phyloP scores from a whole-genome alignment of 306 rosid species.

The Rosa rugosa region DNA sequence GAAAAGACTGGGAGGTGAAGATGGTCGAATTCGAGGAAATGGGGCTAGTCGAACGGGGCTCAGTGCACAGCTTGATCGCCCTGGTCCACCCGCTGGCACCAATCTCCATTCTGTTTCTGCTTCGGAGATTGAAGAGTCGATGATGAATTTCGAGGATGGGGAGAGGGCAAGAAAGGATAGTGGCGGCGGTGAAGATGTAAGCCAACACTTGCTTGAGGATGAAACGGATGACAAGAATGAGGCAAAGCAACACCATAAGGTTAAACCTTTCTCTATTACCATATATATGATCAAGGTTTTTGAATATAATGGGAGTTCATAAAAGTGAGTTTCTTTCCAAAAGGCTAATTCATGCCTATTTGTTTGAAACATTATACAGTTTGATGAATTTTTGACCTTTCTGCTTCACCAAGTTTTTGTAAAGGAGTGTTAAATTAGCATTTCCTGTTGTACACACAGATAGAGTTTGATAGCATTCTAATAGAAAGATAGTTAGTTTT shows the following conservation, averaged over 20 bases:
- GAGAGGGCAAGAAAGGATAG: conserved; percentile 10
- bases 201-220: conserved; percentile 48
- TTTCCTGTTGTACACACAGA: neutral
- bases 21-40: conserved; percentile 31
- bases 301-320: neutral
- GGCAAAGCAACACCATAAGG: conserved; percentile 55
- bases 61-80: conserved; percentile 60
- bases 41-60: conserved; percentile 36
- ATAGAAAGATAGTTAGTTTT: neutral
- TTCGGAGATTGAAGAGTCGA: conserved; percentile 36
- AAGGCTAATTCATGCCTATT: neutral
- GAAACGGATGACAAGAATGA: conserved; percentile 56
- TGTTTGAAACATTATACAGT: neutral
- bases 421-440: neutral
- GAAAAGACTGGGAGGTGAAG: conserved; percentile 30
- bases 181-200: neutral
- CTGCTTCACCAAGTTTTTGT: neutral
- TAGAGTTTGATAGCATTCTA: neutral
- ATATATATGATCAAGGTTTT: neutral
- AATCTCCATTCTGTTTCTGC: conserved; percentile 42
- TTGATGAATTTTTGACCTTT: neutral
- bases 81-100: conserved; percentile 55
- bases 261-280: conserved; percentile 20
- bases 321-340: neutral
- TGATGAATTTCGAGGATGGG: conserved; percentile 27